A percentile compares a stretch with the other conserved stretches of the same genome.
phyloP scores from a whole-genome alignment of 2,329 filamentous ascomycete species.

The Periconia macrospinosa region DNA sequence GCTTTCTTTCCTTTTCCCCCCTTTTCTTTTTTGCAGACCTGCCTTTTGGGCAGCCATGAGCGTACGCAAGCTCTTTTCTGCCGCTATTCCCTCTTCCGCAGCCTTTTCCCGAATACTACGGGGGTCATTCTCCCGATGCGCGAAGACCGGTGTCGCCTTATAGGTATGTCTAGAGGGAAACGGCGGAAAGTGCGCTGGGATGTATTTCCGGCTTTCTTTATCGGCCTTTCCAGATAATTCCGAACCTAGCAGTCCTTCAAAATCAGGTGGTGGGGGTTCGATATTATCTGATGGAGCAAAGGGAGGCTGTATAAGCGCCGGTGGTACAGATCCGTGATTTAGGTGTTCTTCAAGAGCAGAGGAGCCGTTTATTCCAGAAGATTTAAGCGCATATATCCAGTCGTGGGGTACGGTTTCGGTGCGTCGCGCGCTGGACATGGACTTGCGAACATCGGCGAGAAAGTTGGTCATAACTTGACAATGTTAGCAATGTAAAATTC shows the following conservation, averaged over 20 bases:
- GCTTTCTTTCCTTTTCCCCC: constrained; percentile 45
- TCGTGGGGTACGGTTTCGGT: constrained; percentile 60
- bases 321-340: constrained; percentile 41
- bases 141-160: constrained; percentile 61
- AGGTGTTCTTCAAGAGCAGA: constrained; percentile 46
- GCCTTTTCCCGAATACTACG: constrained; percentile 63
- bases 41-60: constrained; percentile 55
- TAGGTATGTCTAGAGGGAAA: constrained; percentile 68
- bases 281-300: constrained; percentile 46
- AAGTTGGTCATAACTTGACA: constrained; percentile 57
- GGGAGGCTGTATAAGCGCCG: constrained; percentile 40
- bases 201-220: constrained; percentile 53
- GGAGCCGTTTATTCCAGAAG: constrained; percentile 42
- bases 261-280: constrained; percentile 45
- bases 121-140: constrained; percentile 61
- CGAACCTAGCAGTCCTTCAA: constrained; percentile 55
- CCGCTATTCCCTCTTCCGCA: constrained; percentile 66
- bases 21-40: constrained; percentile 43
- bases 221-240: constrained; percentile 53
- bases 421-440: constrained; percentile 61
- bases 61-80: constrained; percentile 66
- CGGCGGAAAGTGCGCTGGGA: constrained; percentile 63
- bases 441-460: constrained; percentile 56
- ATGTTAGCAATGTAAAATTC: constrained; percentile 17
- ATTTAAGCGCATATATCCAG: constrained; percentile 57